Base-by-base conservation (phyloP, 805 yeast species). In the Metschnikowia noctiluminum region DNA sequence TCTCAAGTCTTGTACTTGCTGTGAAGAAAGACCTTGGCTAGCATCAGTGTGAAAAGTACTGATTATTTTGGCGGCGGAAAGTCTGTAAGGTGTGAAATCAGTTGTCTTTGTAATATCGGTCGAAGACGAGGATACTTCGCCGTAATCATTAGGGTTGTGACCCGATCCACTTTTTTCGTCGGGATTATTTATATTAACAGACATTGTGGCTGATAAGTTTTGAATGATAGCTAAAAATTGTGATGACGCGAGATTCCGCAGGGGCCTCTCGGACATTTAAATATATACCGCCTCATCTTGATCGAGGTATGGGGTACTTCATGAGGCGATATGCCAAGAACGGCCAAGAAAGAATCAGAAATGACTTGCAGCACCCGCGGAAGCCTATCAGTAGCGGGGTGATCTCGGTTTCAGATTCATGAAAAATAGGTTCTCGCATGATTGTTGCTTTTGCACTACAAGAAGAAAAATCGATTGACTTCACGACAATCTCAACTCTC, bases 11-110 rank as follows among this genome's bases (percentile, higher is more conserved):
- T 56, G 57, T 9, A 60, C 65, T 11, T 51, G 50, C 15, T 50
- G 50, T 26, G 61, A 42, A 1, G 74, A 51, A 21, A 82, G 70
- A 5, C 94, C 94, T 45, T 70, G 67, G 6, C 66, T 64, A 14
- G 64, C 53, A 55, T 75, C 68, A 2, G 87, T 73, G 8, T 64
- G 60, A 53, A 70, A 76, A 15, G 59, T 49, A 10, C 63, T 56
- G 16, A 68, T 73, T 11, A 76, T 76, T 44, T 67, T 63, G 10
- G 66, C 62, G 15, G 69, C 60, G 0, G 77, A 31, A 41, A 65
- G 57, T 37, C 74, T 60, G 58, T 69, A 65, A 1, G 72, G 66
- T 37, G 45, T 37, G 10, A 48, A 46, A 32, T 51, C 55, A 6
- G 49, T 38, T 26, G 48, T 40, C 34, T 48, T 51, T 13, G 48